These are phyloP conservation scores for Neckera pumila DNA, from an alignment of 225 moss, liverwort and hornwort genomes.

Conservation along the genomic window DNA sequence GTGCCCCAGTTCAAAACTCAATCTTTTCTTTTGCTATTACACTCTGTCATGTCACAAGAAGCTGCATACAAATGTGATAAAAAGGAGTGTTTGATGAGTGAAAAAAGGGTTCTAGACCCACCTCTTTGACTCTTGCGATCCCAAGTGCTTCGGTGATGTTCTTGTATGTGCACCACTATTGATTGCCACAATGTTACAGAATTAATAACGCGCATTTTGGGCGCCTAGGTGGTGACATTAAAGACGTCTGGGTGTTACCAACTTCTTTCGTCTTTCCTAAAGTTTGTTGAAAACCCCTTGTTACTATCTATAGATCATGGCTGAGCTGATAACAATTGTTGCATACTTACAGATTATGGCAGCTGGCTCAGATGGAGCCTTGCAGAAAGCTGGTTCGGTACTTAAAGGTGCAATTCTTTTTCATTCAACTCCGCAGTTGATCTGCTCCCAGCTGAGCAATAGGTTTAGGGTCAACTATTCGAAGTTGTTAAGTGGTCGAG, in stretches of 20 bases:
- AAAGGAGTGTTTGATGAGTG: background rate
- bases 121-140: background rate
- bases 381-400: constrained; percentile 53
- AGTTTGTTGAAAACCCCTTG: background rate
- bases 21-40: background rate
- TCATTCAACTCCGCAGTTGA: background rate
- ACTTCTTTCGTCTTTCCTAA: background rate
- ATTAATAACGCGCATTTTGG: background rate
- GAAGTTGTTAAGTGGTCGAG: background rate
- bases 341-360: constrained; percentile 67
- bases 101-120: background rate
- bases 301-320: background rate
- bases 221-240: background rate
- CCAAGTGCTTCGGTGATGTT: background rate
- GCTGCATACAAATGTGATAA: background rate
- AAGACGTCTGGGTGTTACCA: background rate
- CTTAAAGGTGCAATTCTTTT: constrained; percentile 45
- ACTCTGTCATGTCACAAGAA: background rate
- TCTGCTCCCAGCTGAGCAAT: background rate
- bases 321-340: background rate
- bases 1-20: too few relatives aligned
- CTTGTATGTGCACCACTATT: background rate
- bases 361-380: constrained; percentile 51
- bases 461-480: background rate
- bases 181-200: background rate